A percentile compares a stretch with the other conserved stretches of the same genome.
These are phyloP conservation scores for Hippophae tibetana DNA, from an alignment of 306 rosid species.

Conservation along the genomic window DNA sequence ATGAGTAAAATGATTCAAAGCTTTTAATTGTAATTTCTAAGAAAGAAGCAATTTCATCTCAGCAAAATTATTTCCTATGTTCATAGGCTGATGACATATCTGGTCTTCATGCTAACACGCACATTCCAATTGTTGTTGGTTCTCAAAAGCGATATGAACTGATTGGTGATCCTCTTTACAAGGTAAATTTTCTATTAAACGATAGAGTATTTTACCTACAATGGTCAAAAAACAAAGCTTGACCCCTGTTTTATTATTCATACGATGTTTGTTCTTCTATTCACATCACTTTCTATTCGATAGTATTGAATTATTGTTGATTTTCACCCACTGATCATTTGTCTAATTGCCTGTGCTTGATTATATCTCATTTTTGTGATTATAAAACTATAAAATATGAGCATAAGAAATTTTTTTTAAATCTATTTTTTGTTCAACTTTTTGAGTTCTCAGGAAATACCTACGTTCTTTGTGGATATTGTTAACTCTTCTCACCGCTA, in stretches of 20 bases:
- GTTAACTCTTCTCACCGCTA: conserved; percentile 86
- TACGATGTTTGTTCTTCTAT: too few species aligned
- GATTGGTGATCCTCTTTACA: conserved; percentile 77
- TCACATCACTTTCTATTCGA: too few species aligned
- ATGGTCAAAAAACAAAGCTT: not conserved
- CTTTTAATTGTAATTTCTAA: not conserved
- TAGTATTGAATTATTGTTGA: too few species aligned
- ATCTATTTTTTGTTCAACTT: conserved; percentile 4
- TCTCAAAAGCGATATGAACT: conserved; percentile 80
- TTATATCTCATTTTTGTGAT: not conserved
- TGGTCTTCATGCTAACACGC: conserved; percentile 70
- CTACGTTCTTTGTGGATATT: conserved; percentile 64
- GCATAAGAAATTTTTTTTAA: not conserved
- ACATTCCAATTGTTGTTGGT: conserved; percentile 79
- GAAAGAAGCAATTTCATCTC: not conserved
- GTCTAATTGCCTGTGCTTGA: too few species aligned
- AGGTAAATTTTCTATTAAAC: conserved; percentile 33
- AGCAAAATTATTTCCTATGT: conserved; percentile 4
- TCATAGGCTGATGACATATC: conserved; percentile 67
- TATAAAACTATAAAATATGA: too few species aligned
- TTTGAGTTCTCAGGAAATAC: conserved; percentile 47
- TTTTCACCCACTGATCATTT: too few species aligned
- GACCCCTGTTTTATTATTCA: not conserved
- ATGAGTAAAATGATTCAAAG: too few species aligned
- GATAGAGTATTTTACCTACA: conserved; percentile 6